These are phyloP conservation scores for Myxozyma kluyveri DNA, from an alignment of 805 yeast species.

Conservation along the genomic window DNA sequence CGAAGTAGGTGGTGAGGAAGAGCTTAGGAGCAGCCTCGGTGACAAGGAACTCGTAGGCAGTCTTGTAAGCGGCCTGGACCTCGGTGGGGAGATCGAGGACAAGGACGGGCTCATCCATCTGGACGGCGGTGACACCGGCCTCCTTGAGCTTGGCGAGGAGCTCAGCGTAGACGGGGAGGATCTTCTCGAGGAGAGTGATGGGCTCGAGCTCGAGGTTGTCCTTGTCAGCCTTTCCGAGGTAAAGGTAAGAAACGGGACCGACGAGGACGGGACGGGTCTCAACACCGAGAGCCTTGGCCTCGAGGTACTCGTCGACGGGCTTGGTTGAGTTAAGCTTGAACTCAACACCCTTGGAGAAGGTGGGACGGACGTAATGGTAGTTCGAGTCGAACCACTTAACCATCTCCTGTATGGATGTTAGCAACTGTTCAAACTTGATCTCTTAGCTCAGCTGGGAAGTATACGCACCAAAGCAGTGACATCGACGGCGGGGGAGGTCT, in stretches of 20 bases:
- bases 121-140: slow-evolving; percentile 94
- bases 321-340: slow-evolving; percentile 95
- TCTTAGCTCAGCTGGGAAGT: not conserved
- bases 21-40: slow-evolving; percentile 73
- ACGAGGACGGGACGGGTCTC: slow-evolving; percentile 96
- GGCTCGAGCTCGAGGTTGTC: slow-evolving; percentile 95
- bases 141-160: slow-evolving; percentile 79
- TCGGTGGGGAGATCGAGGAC: slow-evolving; percentile 88
- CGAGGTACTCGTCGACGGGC: slow-evolving; percentile 96
- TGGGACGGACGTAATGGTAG: slow-evolving; percentile 99
- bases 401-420: slow-evolving; percentile 58
- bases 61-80: slow-evolving; percentile 81
- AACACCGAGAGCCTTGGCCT: slow-evolving; percentile 94
- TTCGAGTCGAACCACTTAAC: slow-evolving; percentile 99
- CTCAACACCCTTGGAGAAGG: slow-evolving; percentile 89
- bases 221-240: slow-evolving; percentile 97
- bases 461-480: slow-evolving; percentile 77
- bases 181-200: slow-evolving; percentile 79
- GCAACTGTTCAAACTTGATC: no score
- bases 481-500: slow-evolving; percentile 82
- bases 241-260: slow-evolving; percentile 94
- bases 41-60: slow-evolving; percentile 76
- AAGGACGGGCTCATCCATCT: slow-evolving; percentile 95
- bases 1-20: slow-evolving; percentile 88
- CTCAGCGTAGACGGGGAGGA: slow-evolving; percentile 91